phyloP scores from a whole-genome alignment of 1,284 basidiomycete genomes.

The Fomes fomentarius region DNA sequence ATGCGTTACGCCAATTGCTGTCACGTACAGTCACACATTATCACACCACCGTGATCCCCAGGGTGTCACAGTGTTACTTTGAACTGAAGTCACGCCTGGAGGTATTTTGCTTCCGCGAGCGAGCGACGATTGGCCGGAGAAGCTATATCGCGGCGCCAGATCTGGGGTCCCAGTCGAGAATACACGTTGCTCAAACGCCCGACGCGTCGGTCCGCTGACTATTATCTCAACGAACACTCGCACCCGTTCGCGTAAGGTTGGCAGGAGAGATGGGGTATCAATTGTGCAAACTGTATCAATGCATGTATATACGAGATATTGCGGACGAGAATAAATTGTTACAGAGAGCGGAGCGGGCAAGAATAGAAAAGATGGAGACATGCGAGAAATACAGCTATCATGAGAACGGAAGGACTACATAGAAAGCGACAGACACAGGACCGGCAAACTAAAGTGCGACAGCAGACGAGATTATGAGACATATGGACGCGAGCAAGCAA shows the following conservation, averaged over 20 bases:
- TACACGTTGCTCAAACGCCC: neutral
- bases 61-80: slow-evolving; percentile 3
- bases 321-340: slow-evolving; percentile 20
- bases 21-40: neutral
- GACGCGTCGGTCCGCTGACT: neutral
- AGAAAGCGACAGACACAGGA: slow-evolving; percentile 15
- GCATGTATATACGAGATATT: slow-evolving; percentile 26
- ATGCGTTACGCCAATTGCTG: neutral
- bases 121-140: slow-evolving; percentile 14
- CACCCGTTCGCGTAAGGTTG: neutral
- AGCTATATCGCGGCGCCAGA: slow-evolving; percentile 6
- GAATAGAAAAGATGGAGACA: neutral
- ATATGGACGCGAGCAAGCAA: slow-evolving; percentile 12
- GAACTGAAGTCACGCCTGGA: neutral
- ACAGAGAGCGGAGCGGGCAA: slow-evolving; percentile 7
- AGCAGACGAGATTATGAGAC: slow-evolving; percentile 25
- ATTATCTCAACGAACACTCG: neutral
- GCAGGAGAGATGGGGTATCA: slow-evolving; percentile 12
- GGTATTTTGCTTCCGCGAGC: slow-evolving; percentile 24
- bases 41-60: too few species aligned
- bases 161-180: slow-evolving; percentile 12
- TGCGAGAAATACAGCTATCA: slow-evolving; percentile 24
- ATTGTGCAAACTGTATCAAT: slow-evolving; percentile 17
- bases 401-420: slow-evolving; percentile 22
- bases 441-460: slow-evolving; percentile 13